phyloP scores from a whole-genome alignment of 2,329 filamentous ascomycete genomes.

The Talaromyces sp. region DNA sequence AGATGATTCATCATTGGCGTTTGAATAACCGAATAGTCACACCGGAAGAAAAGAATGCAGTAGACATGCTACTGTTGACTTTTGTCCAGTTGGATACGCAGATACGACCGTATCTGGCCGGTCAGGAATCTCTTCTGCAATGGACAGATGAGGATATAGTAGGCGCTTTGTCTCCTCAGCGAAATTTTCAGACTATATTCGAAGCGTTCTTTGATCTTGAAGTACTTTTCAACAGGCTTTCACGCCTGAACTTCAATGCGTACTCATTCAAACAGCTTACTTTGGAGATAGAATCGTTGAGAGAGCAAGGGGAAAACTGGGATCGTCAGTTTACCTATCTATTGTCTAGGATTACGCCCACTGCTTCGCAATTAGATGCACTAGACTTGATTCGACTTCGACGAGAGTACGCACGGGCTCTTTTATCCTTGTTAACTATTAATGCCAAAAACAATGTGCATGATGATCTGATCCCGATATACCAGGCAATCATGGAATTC shows the following conservation, averaged over 20 bases:
- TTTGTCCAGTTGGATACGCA: constrained; percentile 13
- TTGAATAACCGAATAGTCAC: not conserved
- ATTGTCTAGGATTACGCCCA: not conserved
- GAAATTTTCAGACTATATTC: not conserved
- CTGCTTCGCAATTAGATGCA: not conserved
- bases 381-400: constrained; percentile 11
- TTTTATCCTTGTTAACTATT: not conserved
- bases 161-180: not conserved
- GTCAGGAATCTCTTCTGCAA: constrained; percentile 12
- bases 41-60: not conserved
- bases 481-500: constrained; percentile 3
- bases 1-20: constrained; percentile 14
- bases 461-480: not conserved
- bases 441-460: not conserved
- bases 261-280: not conserved
- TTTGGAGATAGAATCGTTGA: not conserved
- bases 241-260: not conserved
- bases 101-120: constrained; percentile 13
- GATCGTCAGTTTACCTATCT: constrained; percentile 6
- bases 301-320: not conserved
- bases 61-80: constrained; percentile 5
- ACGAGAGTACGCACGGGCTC: not conserved
- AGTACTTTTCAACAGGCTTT: constrained; percentile 8
- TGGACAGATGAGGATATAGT: constrained; percentile 10
- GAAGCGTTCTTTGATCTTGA: constrained; percentile 15